Percentiles rank a stretch among this genome's conserved stretches.
phyloP scores from a whole-genome alignment of 2,329 filamentous ascomycete genomes.

The Myotisia sp. region DNA sequence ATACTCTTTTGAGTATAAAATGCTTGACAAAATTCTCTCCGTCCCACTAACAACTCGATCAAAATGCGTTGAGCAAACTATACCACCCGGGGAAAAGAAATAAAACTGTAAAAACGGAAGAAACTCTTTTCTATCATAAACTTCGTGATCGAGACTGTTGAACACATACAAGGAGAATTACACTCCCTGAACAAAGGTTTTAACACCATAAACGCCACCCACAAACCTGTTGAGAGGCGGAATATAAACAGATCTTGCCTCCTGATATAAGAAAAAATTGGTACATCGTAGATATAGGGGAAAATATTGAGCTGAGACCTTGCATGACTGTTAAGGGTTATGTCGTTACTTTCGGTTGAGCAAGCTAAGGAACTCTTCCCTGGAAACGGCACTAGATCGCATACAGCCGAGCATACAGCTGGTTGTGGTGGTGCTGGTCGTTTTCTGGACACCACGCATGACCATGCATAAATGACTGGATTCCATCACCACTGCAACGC shows the following conservation, averaged over 20 bases:
- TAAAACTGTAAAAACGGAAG: no score
- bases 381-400: conserved; percentile 78
- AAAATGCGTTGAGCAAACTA: conserved; percentile 6
- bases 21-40: no score
- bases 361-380: conserved; percentile 88
- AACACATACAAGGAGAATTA: background rate
- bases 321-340: no score
- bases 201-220: conserved; percentile 6
- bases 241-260: conserved; percentile 1
- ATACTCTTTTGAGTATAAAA: no score
- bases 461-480: conserved; percentile 96
- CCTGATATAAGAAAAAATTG: conserved; percentile 2
- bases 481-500: conserved; percentile 95
- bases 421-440: conserved; percentile 71
- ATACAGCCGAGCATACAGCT: conserved; percentile 97
- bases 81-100: no score
- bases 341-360: conserved; percentile 40
- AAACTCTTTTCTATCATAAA: conserved; percentile 6
- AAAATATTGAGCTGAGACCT: no score
- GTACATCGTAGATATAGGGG: no score
- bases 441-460: conserved; percentile 96
- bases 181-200: background rate
- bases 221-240: conserved; percentile 11
- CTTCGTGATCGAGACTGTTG: conserved; percentile 4
- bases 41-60: no score